phyloP scores from a whole-genome alignment of 805 yeast species.

The Candida morakotiae region DNA sequence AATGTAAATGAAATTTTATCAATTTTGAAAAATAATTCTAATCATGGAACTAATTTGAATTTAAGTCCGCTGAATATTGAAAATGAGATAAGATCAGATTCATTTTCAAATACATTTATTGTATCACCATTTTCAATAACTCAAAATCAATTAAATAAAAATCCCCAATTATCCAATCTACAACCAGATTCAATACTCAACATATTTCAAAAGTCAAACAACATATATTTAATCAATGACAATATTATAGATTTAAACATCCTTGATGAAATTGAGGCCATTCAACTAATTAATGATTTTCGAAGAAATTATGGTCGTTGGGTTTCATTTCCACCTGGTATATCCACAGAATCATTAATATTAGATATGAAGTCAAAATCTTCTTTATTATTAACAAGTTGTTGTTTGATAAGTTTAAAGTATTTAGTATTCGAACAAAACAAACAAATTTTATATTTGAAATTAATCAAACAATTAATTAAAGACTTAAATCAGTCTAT shows the following conservation, averaged over 20 bases:
- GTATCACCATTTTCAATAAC: conserved; percentile 44
- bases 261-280: conserved; percentile 44
- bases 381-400: conserved; percentile 61
- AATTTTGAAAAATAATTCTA: conserved; percentile 19
- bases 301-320: conserved; percentile 70
- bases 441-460: conserved; percentile 34
- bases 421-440: conserved; percentile 34
- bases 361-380: conserved; percentile 46
- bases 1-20: conserved; percentile 33
- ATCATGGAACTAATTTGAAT: conserved; percentile 9
- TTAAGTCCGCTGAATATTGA: too few species aligned
- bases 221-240: not conserved
- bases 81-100: conserved; percentile 2
- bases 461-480: conserved; percentile 43
- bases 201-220: too few species aligned
- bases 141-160: conserved; percentile 20
- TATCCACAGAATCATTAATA: conserved; percentile 46
- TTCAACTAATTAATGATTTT: conserved; percentile 51
- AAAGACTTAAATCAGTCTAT: conserved; percentile 46
- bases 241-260: conserved; percentile 30
- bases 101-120: conserved; percentile 19
- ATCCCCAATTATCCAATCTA: not conserved
- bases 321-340: conserved; percentile 63
- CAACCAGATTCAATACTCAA: not conserved
- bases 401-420: conserved; percentile 60